phyloP scores from a whole-genome alignment of 2,329 filamentous ascomycete genomes.

The Aspergillus glaucus region DNA sequence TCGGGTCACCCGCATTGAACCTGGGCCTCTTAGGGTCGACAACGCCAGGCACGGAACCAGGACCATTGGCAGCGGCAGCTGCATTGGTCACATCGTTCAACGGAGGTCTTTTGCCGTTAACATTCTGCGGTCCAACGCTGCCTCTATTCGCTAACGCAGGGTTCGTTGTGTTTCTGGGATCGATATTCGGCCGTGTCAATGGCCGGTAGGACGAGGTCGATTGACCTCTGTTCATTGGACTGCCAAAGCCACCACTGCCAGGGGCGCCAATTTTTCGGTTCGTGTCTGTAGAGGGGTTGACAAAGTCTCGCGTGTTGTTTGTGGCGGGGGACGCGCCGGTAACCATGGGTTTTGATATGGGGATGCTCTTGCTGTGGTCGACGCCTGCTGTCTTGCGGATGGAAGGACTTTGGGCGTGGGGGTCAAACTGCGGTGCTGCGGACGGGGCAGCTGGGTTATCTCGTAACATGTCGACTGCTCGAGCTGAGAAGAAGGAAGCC shows the following conservation, averaged over 20 bases:
- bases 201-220: constrained; percentile 39
- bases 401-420: constrained; percentile 70
- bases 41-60: constrained; percentile 16
- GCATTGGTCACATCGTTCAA: constrained; percentile 42
- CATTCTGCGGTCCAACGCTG: constrained; percentile 20
- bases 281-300: constrained; percentile 31
- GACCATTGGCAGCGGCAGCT: constrained; percentile 13
- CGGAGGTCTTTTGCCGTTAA: constrained; percentile 39
- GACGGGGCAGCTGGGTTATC: constrained; percentile 43
- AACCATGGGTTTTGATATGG: constrained; percentile 51
- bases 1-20: constrained; percentile 13
- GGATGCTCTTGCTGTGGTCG: constrained; percentile 71
- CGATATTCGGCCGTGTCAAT: constrained; percentile 37
- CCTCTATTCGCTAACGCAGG: constrained; percentile 13
- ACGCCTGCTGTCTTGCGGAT: constrained; percentile 84
- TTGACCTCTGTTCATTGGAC: constrained; percentile 28
- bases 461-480: constrained; percentile 54
- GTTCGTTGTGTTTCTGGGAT: constrained; percentile 17
- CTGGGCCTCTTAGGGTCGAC: constrained; percentile 30
- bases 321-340: constrained; percentile 23
- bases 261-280: constrained; percentile 33
- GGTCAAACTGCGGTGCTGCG: constrained; percentile 58
- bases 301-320: constrained; percentile 25
- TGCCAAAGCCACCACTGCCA: constrained; percentile 19
- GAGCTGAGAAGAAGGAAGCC: constrained; percentile 65